Evolutionary conservation across 1,284 basidiomycete species (phyloP).

Genomic region (Butyriboletus appendiculatus): DNA sequence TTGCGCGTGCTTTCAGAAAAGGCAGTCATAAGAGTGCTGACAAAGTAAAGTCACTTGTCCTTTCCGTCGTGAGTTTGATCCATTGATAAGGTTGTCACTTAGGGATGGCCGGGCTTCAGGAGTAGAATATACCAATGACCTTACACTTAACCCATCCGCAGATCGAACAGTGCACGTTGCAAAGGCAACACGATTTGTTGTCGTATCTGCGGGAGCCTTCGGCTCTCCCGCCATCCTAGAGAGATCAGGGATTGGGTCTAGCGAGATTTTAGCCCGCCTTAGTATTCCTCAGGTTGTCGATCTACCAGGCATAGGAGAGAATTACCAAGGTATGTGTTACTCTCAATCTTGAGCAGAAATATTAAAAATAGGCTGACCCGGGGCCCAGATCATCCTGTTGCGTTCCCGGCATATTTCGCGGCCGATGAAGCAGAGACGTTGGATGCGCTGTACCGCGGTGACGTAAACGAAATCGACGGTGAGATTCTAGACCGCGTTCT

Average conservation of each 20-base stretch:
- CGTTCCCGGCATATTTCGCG: conserved; percentile 40
- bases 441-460: conserved; percentile 42
- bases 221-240: conserved; percentile 25
- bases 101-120: conserved; percentile 27
- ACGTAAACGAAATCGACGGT: conserved; percentile 40
- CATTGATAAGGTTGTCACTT: not conserved
- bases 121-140: conserved; percentile 27
- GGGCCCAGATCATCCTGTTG: conserved; percentile 45
- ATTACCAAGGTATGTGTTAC: conserved; percentile 45
- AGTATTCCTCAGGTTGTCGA: conserved; percentile 41
- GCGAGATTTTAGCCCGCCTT: conserved; percentile 9
- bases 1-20: conserved; percentile 19
- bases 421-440: conserved; percentile 44
- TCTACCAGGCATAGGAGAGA: conserved; percentile 55
- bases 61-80: not conserved
- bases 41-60: conserved; percentile 11
- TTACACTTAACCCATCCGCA: conserved; percentile 6
- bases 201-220: conserved; percentile 23
- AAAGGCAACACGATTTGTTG: conserved; percentile 16
- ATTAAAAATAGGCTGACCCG: not conserved
- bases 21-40: conserved; percentile 18
- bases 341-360: not conserved
- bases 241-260: conserved; percentile 26
- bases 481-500: conserved; percentile 5
- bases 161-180: conserved; percentile 11